phyloP scores from a whole-genome alignment of 352 stramenopile species.

The Globisporangium alternatum region DNA sequence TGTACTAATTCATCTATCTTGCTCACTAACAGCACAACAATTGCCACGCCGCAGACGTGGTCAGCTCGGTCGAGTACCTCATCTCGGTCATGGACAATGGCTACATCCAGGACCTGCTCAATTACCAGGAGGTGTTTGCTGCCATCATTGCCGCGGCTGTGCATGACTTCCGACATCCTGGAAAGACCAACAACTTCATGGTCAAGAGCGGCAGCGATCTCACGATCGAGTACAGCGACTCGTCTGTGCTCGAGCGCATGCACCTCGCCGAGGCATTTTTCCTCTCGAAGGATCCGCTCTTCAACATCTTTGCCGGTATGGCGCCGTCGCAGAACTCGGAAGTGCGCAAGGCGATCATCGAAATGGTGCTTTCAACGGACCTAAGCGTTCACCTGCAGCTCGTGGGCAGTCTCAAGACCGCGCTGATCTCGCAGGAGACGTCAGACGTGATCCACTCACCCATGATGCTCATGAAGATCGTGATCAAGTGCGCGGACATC shows the following conservation, averaged over 20 bases:
- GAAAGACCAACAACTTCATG: slow-evolving; percentile 87
- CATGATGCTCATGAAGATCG: slow-evolving; percentile 85
- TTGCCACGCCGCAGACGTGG: slow-evolving; percentile 73
- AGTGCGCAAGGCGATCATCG: slow-evolving; percentile 78
- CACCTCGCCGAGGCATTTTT: slow-evolving; percentile 84
- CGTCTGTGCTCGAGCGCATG: slow-evolving; percentile 82
- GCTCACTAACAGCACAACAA: slow-evolving; percentile 61
- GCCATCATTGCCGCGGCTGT: slow-evolving; percentile 78
- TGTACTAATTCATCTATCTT: neutral
- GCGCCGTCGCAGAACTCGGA: slow-evolving; percentile 50
- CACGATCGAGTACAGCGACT: slow-evolving; percentile 80
- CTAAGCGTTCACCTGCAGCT: slow-evolving; percentile 78
- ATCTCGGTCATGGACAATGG: slow-evolving; percentile 79
- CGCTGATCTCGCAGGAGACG: slow-evolving; percentile 75
- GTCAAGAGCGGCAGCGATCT: slow-evolving; percentile 73
- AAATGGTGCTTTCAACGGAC: slow-evolving; percentile 86
- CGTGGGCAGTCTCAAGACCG: slow-evolving; percentile 75
- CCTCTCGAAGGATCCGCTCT: slow-evolving; percentile 53
- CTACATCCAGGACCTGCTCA: slow-evolving; percentile 78
- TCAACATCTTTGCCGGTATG: slow-evolving; percentile 79
- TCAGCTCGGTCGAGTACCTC: slow-evolving; percentile 79
- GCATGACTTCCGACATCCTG: slow-evolving; percentile 81
- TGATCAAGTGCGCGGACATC: slow-evolving; percentile 91
- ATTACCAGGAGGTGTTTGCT: slow-evolving; percentile 78
- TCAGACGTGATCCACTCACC: slow-evolving; percentile 70